A percentile compares a stretch with the other conserved stretches of the same genome.
phyloP scores from a whole-genome alignment of 176 grass and related monocot genomes.

The Stipa capillata region DNA sequence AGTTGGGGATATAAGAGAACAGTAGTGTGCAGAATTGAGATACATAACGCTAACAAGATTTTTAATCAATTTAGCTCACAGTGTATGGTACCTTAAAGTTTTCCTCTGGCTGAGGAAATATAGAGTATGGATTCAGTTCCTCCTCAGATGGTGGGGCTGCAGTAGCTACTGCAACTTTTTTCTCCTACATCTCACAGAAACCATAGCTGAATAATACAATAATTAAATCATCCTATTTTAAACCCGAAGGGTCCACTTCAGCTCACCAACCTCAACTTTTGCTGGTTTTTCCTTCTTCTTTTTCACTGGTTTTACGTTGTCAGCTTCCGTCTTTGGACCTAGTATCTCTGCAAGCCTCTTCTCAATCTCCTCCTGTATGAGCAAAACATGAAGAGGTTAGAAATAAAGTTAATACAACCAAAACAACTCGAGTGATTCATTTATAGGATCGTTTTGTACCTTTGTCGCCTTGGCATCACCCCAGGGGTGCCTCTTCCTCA shows the following conservation, averaged over 20 bases:
- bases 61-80: background rate
- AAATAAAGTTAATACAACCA: constrained; percentile 10
- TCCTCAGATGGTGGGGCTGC: constrained; percentile 57
- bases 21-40: background rate
- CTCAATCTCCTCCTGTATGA: constrained; percentile 81
- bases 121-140: constrained; percentile 86
- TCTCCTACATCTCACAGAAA: constrained; percentile 46
- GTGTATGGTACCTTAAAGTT: constrained; percentile 63
- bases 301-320: constrained; percentile 90
- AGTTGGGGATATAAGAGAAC: background rate
- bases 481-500: constrained; percentile 88
- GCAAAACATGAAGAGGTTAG: background rate
- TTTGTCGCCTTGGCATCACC: constrained; percentile 89
- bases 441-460: constrained; percentile 33
- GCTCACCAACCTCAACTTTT: constrained; percentile 71
- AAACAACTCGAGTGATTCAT: background rate
- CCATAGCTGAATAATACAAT: background rate
- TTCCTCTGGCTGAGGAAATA: constrained; percentile 92
- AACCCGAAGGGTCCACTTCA: background rate
- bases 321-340: constrained; percentile 79
- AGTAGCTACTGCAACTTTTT: constrained; percentile 43
- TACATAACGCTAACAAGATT: background rate
- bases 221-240: background rate
- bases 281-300: constrained; percentile 88
- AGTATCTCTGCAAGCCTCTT: constrained; percentile 66